Conservation (phyloP, 31 red algal species). For the Asparagopsis taxiformis region DNA sequence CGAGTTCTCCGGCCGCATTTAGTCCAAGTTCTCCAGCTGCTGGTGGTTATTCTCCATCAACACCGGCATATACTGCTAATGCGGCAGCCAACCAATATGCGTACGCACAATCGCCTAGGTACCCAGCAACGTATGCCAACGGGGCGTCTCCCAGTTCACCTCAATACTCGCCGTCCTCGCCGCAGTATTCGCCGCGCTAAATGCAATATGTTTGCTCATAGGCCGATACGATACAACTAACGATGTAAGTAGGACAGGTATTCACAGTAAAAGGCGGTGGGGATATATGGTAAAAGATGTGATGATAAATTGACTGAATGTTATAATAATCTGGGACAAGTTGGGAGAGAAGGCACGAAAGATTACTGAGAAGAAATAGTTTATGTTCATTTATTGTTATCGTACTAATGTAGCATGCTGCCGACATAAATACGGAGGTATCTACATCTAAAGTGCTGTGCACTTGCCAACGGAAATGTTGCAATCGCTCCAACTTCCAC, state of each 20-base stretch:
- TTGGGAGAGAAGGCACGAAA: too few relatives aligned
- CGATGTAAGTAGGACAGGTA: neutral
- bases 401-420: too few relatives aligned
- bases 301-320: too few relatives aligned
- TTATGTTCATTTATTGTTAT: too few relatives aligned
- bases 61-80: constrained; percentile 65
- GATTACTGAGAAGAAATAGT: too few relatives aligned
- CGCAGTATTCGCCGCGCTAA: constrained; percentile 73
- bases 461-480: neutral
- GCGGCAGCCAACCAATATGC: constrained; percentile 25
- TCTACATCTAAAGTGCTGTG: neutral
- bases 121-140: constrained; percentile 25
- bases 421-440: neutral
- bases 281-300: neutral
- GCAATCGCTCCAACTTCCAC: neutral
- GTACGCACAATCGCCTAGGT: constrained; percentile 9
- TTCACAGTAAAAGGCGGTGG: neutral
- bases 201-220: neutral
- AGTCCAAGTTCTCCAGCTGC: constrained; percentile 73
- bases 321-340: too few relatives aligned
- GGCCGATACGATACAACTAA: neutral
- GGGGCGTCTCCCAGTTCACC: constrained; percentile 70
- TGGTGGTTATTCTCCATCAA: constrained; percentile 68
- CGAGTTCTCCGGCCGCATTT: constrained; percentile 57
- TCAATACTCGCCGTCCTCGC: constrained; percentile 85